These are phyloP conservation scores for Leccinum disarticulatum DNA, from an alignment of 768 basidiomycete genomes.

Conservation along the genomic window DNA sequence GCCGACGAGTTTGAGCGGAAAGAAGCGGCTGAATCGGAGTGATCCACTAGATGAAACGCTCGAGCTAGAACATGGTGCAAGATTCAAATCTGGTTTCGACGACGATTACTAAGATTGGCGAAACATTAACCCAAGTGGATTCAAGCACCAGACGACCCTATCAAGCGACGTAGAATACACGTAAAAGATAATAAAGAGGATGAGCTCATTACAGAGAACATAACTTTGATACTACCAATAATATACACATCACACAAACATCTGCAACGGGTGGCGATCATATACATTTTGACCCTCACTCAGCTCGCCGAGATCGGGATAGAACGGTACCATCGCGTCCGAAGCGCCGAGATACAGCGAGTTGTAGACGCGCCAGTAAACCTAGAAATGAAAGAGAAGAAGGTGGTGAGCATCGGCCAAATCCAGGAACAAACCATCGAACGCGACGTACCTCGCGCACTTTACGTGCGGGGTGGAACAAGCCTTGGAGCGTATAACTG, in stretches of 20 bases:
- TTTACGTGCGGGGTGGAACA: constrained; percentile 97
- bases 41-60: neutral
- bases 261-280: constrained; percentile 80
- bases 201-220: constrained; percentile 3
- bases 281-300: constrained; percentile 90
- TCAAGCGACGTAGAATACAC: neutral
- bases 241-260: constrained; percentile 61
- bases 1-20: no score
- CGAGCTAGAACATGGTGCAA: neutral
- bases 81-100: neutral
- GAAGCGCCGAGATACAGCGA: constrained; percentile 87
- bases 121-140: neutral
- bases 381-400: constrained; percentile 31
- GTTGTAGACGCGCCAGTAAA: constrained; percentile 96
- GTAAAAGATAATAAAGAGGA: neutral
- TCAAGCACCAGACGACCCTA: neutral
- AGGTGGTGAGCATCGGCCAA: constrained; percentile 2
- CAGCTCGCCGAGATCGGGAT: constrained; percentile 86
- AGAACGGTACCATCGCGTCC: constrained; percentile 94
- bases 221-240: constrained; percentile 5
- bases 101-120: neutral
- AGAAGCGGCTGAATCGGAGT: neutral
- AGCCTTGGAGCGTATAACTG: constrained; percentile 89
- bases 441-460: constrained; percentile 80
- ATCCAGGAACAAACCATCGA: neutral